Evolutionary conservation across 495 filamentous ascomycete genomes (phyloP).

Genomic region (Acidomyces sp.): DNA sequence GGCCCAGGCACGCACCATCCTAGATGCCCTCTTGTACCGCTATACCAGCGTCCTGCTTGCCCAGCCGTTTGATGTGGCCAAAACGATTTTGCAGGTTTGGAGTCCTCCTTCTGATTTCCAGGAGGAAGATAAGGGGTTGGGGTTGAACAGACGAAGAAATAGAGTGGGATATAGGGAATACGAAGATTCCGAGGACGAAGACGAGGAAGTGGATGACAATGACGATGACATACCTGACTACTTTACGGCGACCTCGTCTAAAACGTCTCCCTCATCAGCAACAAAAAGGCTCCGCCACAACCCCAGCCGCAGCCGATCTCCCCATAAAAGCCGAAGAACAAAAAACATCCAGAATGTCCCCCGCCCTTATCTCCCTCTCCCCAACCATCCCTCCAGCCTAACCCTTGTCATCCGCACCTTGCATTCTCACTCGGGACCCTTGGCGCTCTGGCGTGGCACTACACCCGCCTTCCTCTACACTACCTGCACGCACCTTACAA

Average conservation of each 20-base stretch:
- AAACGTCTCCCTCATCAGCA: too few species aligned
- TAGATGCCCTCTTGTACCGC: constrained; percentile 74
- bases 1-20: constrained; percentile 47
- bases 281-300: constrained; percentile 56
- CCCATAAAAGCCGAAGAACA: constrained; percentile 14
- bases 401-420: constrained; percentile 68
- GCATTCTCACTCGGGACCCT: constrained; percentile 79
- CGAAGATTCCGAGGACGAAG: constrained; percentile 3
- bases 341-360: constrained; percentile 2
- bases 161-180: constrained; percentile 22
- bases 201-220: constrained; percentile 36
- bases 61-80: constrained; percentile 96
- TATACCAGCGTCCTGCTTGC: constrained; percentile 71
- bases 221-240: constrained; percentile 60
- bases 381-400: constrained; percentile 59
- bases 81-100: constrained; percentile 77
- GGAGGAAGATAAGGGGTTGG: constrained; percentile 2
- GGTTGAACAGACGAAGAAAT: not conserved
- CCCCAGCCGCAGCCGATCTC: constrained; percentile 36
- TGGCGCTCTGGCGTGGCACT: constrained; percentile 88
- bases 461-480: constrained; percentile 85
- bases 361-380: constrained; percentile 35
- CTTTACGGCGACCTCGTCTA: too few species aligned
- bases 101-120: constrained; percentile 23
- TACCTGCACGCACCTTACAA: constrained; percentile 68